phyloP scores from a whole-genome alignment of 2,329 filamentous ascomycete genomes.

The Sordariomycetes sp. region DNA sequence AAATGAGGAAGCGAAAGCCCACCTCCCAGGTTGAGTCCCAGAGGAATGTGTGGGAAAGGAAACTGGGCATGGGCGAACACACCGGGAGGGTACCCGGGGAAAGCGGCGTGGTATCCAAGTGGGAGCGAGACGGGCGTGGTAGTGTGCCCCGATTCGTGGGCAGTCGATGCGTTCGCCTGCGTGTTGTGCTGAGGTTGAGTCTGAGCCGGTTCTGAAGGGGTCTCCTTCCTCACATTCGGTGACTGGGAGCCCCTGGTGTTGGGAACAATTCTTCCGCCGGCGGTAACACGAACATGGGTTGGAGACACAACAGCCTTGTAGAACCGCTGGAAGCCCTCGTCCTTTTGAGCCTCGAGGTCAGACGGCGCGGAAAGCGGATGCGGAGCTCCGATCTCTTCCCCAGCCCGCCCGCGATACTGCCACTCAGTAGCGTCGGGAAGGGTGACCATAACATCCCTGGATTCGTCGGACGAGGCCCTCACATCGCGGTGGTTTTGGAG shows the following conservation, averaged over 20 bases:
- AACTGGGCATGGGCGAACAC: neutral
- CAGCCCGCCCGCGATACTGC: constrained; percentile 34
- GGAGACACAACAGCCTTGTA: constrained; percentile 59
- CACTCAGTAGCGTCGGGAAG: constrained; percentile 19
- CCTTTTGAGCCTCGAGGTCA: constrained; percentile 41
- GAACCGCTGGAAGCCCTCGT: constrained; percentile 57
- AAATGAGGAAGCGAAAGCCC: constrained; percentile 13
- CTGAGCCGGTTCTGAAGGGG: neutral
- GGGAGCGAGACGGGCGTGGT: neutral
- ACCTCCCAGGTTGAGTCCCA: constrained; percentile 5
- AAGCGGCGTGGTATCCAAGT: neutral
- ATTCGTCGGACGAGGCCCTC: constrained; percentile 1
- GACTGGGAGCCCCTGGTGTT: constrained; percentile 49
- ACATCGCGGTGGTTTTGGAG: neutral
- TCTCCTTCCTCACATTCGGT: constrained; percentile 22
- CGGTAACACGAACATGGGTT: constrained; percentile 56
- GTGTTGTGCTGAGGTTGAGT: neutral
- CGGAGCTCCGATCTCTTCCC: constrained; percentile 26
- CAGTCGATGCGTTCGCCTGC: neutral
- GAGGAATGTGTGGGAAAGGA: constrained; percentile 3
- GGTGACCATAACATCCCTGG: constrained; percentile 2
- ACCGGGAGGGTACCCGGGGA: constrained; percentile 1
- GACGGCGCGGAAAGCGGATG: constrained; percentile 44
- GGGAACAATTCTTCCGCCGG: constrained; percentile 56
- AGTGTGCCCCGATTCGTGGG: neutral